phyloP scores from a whole-genome alignment of 2,329 filamentous ascomycete genomes.

The Aureobasidium sp. region DNA sequence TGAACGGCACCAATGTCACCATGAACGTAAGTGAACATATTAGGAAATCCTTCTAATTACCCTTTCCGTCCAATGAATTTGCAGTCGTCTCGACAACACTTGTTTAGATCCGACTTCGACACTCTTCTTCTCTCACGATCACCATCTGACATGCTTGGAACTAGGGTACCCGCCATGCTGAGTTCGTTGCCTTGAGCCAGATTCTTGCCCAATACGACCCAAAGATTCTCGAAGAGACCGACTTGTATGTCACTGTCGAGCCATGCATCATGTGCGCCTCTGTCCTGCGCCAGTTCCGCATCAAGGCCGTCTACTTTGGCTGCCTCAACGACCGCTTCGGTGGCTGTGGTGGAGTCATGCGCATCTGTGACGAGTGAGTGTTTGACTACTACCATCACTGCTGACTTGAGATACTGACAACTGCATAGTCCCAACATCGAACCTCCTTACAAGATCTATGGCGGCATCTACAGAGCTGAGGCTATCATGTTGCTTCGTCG shows the following conservation, averaged over 20 bases:
- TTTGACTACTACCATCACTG: constrained; percentile 15
- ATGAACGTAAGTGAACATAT: constrained; percentile 48
- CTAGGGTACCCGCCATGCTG: constrained; percentile 88
- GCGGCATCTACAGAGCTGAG: constrained; percentile 83
- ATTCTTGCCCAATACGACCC: constrained; percentile 59
- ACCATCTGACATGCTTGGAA: neutral
- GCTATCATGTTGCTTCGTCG: constrained; percentile 85
- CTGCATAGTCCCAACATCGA: constrained; percentile 57
- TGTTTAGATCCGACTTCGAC: neutral
- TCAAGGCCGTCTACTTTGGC: constrained; percentile 88
- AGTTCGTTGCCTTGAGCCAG: constrained; percentile 77
- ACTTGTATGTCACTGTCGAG: constrained; percentile 94
- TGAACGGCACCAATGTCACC: constrained; percentile 94
- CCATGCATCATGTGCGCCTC: constrained; percentile 99
- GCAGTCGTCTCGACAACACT: neutral
- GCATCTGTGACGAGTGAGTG: constrained; percentile 63
- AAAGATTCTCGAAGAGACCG: constrained; percentile 62
- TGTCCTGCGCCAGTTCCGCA: constrained; percentile 77
- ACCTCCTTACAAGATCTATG: constrained; percentile 70
- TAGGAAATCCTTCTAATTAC: neutral
- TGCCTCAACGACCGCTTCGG: constrained; percentile 96
- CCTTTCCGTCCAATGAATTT: too few species aligned
- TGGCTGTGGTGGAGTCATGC: constrained; percentile 88
- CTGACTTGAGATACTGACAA: neutral
- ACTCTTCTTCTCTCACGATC: neutral